A percentile compares a stretch with the other conserved stretches of the same genome.
These are phyloP conservation scores for Eimeria falciformis DNA, from an alignment of 169 alveolate species.

Conservation along the genomic window DNA sequence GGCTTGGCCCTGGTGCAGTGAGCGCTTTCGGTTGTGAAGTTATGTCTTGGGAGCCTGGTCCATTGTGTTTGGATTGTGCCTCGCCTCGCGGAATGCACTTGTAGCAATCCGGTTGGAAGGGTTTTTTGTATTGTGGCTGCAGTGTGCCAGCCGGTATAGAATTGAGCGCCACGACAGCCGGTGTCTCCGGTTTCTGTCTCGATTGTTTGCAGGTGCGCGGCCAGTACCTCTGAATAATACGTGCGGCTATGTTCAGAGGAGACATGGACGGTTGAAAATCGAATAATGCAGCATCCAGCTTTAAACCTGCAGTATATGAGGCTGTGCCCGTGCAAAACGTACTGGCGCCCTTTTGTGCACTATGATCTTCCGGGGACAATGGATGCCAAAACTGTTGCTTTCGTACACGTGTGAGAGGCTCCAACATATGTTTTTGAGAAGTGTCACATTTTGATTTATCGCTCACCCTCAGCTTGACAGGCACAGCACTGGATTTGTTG, in stretches of 20 bases:
- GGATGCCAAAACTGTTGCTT: too few species aligned
- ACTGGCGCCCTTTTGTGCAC: too few species aligned
- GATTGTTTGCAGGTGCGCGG: not conserved
- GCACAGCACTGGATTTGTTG: not conserved
- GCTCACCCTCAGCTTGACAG: conserved; percentile 45
- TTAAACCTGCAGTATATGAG: not conserved
- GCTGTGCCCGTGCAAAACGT: too few species aligned
- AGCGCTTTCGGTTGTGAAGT: too few species aligned
- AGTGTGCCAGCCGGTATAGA: not conserved
- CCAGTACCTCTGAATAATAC: conserved; percentile 60
- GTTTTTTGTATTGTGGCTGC: not conserved
- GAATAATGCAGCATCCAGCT: not conserved
- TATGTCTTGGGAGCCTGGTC: too few species aligned
- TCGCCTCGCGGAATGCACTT: too few species aligned
- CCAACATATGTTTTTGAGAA: not conserved
- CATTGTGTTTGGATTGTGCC: too few species aligned
- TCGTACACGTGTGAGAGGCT: too few species aligned
- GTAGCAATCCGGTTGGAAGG: too few species aligned
- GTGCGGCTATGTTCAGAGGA: conserved; percentile 31
- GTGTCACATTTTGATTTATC: conserved; percentile 24
- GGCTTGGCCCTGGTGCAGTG: too few species aligned
- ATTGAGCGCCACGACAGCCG: not conserved
- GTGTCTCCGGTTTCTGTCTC: not conserved
- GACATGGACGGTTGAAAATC: conserved; percentile 23
- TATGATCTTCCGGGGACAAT: too few species aligned